Evolutionary conservation across 768 basidiomycete species (phyloP).

Genomic region (Tricholoma sp.): DNA sequence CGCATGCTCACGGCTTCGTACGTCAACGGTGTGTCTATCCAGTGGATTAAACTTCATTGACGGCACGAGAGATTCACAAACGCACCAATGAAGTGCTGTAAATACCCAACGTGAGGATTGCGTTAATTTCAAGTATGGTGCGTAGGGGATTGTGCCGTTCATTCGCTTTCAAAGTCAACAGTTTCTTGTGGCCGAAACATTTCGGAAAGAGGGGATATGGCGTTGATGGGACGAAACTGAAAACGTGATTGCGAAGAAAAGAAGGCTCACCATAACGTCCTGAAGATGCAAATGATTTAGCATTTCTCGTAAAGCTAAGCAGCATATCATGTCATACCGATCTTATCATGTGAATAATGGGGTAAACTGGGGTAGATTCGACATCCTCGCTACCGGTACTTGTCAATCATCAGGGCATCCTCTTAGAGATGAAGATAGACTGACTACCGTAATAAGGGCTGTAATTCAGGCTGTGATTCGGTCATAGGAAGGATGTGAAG

Average conservation of each 20-base stretch:
- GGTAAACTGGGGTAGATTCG: conserved; percentile 63
- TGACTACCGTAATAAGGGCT: conserved; percentile 39
- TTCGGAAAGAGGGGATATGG: not conserved
- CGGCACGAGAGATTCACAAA: conserved; percentile 1
- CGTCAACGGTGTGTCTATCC: conserved; percentile 73
- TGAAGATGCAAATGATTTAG: conserved; percentile 18
- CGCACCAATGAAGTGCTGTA: conserved; percentile 66
- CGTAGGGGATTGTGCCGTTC: not conserved
- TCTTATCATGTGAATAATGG: conserved; percentile 76
- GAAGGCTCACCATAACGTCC: conserved; percentile 54
- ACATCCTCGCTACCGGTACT: conserved; percentile 39
- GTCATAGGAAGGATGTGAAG: conserved; percentile 23
- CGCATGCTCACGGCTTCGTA: conserved; percentile 63
- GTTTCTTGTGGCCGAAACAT: not conserved
- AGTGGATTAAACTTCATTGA: not conserved
- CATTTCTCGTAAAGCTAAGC: conserved; percentile 16
- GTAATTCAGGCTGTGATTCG: conserved; percentile 37
- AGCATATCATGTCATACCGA: conserved; percentile 30
- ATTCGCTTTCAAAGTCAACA: not conserved
- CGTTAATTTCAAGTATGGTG: not conserved
- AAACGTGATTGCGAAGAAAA: not conserved
- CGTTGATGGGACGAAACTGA: not conserved
- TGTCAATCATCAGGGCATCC: not conserved
- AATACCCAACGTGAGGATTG: not conserved
- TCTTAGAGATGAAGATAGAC: conserved; percentile 14